Evolutionary conservation across 73 alveolate species (phyloP).

Genomic region (Paramecium primaurelia): DNA sequence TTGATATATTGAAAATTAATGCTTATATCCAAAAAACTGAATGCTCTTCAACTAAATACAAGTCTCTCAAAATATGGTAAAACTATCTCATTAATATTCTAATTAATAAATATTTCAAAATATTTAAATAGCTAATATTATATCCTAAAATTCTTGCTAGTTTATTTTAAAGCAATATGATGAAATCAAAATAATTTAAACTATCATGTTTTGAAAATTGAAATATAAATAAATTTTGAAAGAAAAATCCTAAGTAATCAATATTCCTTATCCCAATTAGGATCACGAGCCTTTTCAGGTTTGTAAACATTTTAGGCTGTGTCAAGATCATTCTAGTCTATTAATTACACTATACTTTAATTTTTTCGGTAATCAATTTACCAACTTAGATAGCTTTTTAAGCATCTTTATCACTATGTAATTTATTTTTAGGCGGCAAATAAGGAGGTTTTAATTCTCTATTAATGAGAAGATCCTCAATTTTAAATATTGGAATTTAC

Average conservation of each 20-base stretch:
- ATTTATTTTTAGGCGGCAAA: conserved; percentile 14
- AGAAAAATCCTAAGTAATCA: neutral
- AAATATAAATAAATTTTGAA: neutral
- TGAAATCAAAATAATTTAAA: neutral
- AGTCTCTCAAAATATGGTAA: too few relatives aligned
- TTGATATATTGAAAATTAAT: too few relatives aligned
- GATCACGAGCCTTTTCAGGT: conserved; percentile 40
- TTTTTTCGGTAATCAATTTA: conserved; percentile 8
- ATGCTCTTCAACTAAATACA: too few relatives aligned
- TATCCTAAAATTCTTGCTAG: neutral
- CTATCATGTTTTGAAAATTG: neutral
- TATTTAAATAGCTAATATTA: too few relatives aligned
- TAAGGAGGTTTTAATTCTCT: conserved; percentile 49
- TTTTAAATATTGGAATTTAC: neutral
- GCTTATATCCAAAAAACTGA: too few relatives aligned
- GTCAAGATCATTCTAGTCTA: neutral
- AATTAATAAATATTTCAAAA: too few relatives aligned
- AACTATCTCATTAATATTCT: too few relatives aligned
- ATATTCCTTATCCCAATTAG: conserved; percentile 53
- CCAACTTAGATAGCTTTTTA: conserved; percentile 9
- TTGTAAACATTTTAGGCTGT: neutral
- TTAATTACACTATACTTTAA: neutral
- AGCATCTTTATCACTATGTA: conserved; percentile 18
- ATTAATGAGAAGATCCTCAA: neutral
- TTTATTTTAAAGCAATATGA: neutral